phyloP scores from a whole-genome alignment of 768 basidiomycete species.

The Hypholoma sublateritium region DNA sequence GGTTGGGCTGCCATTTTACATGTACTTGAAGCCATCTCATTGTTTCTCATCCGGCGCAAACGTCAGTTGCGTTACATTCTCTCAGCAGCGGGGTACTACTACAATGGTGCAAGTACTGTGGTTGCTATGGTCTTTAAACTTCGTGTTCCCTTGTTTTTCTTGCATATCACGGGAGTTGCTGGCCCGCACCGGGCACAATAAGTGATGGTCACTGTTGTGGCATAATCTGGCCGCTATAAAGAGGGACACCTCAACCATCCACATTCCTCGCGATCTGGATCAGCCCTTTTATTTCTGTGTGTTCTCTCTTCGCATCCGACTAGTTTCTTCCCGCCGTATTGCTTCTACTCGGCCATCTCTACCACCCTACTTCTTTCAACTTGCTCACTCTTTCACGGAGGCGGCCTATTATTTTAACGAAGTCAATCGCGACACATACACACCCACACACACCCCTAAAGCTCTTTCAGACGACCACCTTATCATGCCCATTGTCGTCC shows the following conservation, averaged over 20 bases:
- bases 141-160: background rate
- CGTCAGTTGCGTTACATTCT: background rate
- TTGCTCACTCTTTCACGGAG: constrained; percentile 18
- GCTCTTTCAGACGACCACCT: background rate
- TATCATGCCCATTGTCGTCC: constrained; percentile 24
- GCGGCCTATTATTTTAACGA: constrained; percentile 7
- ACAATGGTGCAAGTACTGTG: constrained; percentile 6
- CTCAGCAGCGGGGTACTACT: background rate
- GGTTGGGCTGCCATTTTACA: no score
- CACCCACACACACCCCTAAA: background rate
- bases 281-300: constrained; percentile 16
- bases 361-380: constrained; percentile 14
- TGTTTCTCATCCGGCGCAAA: background rate
- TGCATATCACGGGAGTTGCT: background rate
- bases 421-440: no score
- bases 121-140: background rate
- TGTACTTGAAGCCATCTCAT: constrained; percentile 2
- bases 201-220: background rate
- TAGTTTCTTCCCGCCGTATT: constrained; percentile 6
- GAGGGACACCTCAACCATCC: background rate
- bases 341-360: constrained; percentile 4
- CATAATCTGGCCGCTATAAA: constrained; percentile 12
- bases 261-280: constrained; percentile 25
- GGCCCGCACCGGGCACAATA: background rate
- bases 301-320: constrained; percentile 5